A percentile compares a stretch with the other conserved stretches of the same genome.
Evolutionary conservation across 805 yeast genomes (phyloP).

Genomic region (Barnettozyma wickerhamii): DNA sequence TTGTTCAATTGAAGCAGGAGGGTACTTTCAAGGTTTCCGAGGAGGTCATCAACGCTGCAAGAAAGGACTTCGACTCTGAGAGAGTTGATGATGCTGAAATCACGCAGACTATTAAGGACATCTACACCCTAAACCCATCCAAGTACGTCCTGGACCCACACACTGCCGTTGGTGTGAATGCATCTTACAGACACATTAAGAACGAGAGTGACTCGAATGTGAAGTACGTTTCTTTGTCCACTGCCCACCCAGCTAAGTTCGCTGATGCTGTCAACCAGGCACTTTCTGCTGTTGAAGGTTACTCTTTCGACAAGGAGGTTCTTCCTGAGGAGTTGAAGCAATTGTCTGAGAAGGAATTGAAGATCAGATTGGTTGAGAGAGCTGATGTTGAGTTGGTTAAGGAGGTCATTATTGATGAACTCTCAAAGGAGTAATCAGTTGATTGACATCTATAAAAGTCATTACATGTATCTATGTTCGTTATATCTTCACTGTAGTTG

Average conservation of each 20-base stretch:
- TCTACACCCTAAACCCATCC: constrained; percentile 53
- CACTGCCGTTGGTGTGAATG: constrained; percentile 89
- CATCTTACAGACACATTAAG: constrained; percentile 58
- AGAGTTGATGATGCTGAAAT: constrained; percentile 79
- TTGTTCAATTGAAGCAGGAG: constrained; percentile 65
- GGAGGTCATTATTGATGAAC: constrained; percentile 66
- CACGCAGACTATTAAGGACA: constrained; percentile 65
- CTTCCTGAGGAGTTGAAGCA: constrained; percentile 83
- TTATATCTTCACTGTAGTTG: too few relatives aligned
- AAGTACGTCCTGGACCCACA: constrained; percentile 93
- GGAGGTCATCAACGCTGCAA: constrained; percentile 62
- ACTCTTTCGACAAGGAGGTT: constrained; percentile 84
- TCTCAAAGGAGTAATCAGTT: constrained; percentile 39
- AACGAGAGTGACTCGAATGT: constrained; percentile 35
- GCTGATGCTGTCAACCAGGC: constrained; percentile 93
- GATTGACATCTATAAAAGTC: too few relatives aligned
- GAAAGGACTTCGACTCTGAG: constrained; percentile 67
- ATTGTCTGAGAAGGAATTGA: constrained; percentile 67
- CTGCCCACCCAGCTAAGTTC: constrained; percentile 99
- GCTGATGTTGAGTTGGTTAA: constrained; percentile 76
- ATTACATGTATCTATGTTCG: too few relatives aligned
- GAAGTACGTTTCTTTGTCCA: constrained; percentile 72
- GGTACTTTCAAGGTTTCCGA: constrained; percentile 75
- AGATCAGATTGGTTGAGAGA: constrained; percentile 63
- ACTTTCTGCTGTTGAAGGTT: constrained; percentile 57